These are phyloP conservation scores for Xylaria sp. DNA, from an alignment of 2,329 filamentous ascomycete genomes.

Conservation along the genomic window DNA sequence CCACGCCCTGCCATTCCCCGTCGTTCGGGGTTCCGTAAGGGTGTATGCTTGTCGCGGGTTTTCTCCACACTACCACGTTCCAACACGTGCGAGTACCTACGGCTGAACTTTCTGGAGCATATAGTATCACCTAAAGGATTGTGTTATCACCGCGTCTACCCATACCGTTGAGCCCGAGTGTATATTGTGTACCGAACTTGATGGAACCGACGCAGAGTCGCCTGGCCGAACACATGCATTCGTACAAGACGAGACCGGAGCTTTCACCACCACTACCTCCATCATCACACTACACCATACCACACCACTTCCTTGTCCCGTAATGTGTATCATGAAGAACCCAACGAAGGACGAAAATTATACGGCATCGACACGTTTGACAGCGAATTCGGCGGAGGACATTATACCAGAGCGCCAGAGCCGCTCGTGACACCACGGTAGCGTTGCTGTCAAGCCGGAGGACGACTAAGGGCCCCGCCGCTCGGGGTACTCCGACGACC, in stretches of 20 bases:
- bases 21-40: conserved; percentile 35
- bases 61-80: conserved; percentile 32
- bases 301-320: conserved; percentile 33
- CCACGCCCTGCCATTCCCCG: conserved; percentile 34
- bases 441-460: conserved; percentile 18
- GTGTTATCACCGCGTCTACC: conserved; percentile 32
- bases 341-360: conserved; percentile 36
- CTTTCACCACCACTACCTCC: conserved; percentile 17
- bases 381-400: conserved; percentile 21
- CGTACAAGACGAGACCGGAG: conserved; percentile 26
- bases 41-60: conserved; percentile 38
- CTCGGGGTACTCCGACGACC: conserved; percentile 27
- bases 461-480: conserved; percentile 14
- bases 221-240: conserved; percentile 31
- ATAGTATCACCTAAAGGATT: conserved; percentile 46
- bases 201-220: conserved; percentile 40
- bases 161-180: conserved; percentile 18
- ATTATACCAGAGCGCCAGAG: conserved; percentile 33
- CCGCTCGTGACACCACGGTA: conserved; percentile 29
- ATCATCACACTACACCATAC: not conserved
- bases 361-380: conserved; percentile 23
- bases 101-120: conserved; percentile 51
- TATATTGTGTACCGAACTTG: conserved; percentile 29
- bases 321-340: conserved; percentile 40
- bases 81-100: conserved; percentile 40